phyloP scores from a whole-genome alignment of 768 basidiomycete genomes.

The Trametes maxima region DNA sequence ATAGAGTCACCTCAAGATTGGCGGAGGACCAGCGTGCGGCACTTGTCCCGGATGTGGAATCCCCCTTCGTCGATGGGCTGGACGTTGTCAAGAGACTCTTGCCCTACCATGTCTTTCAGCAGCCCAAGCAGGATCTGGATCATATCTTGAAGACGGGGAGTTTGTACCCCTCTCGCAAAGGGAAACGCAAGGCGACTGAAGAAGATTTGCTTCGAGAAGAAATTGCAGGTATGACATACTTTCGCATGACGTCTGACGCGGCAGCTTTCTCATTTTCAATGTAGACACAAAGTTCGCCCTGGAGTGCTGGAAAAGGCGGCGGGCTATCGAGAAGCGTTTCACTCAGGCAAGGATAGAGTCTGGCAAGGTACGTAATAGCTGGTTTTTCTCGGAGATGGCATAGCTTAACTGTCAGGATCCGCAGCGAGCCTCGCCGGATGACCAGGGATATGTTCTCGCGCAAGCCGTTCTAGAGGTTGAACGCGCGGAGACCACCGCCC shows the following conservation, averaged over 20 bases:
- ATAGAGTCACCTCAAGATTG: slow-evolving; percentile 57
- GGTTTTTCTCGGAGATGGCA: slow-evolving; percentile 1
- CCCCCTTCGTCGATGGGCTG: slow-evolving; percentile 60
- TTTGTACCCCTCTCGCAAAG: slow-evolving; percentile 43
- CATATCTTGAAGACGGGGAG: background rate
- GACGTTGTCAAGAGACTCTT: slow-evolving; percentile 74
- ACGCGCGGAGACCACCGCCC: slow-evolving; percentile 56
- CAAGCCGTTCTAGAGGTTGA: slow-evolving; percentile 69
- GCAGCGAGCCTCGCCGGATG: slow-evolving; percentile 62
- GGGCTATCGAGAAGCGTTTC: slow-evolving; percentile 60
- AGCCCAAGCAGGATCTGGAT: slow-evolving; percentile 66
- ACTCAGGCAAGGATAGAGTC: slow-evolving; percentile 51
- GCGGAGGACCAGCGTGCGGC: slow-evolving; percentile 63
- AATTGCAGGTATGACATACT: slow-evolving; percentile 48
- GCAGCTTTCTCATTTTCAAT: background rate
- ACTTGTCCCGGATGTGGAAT: slow-evolving; percentile 66
- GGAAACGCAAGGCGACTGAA: slow-evolving; percentile 61
- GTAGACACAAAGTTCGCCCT: slow-evolving; percentile 74
- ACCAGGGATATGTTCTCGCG: slow-evolving; percentile 64
- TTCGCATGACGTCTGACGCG: background rate
- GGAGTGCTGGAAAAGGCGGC: slow-evolving; percentile 61
- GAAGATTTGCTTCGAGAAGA: slow-evolving; percentile 47
- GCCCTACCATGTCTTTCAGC: slow-evolving; percentile 81
- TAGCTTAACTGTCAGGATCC: slow-evolving; percentile 4
- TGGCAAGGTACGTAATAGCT: slow-evolving; percentile 53